Conservation (phyloP, 78 protist species). For the Trichosphaerium sp. region DNA sequence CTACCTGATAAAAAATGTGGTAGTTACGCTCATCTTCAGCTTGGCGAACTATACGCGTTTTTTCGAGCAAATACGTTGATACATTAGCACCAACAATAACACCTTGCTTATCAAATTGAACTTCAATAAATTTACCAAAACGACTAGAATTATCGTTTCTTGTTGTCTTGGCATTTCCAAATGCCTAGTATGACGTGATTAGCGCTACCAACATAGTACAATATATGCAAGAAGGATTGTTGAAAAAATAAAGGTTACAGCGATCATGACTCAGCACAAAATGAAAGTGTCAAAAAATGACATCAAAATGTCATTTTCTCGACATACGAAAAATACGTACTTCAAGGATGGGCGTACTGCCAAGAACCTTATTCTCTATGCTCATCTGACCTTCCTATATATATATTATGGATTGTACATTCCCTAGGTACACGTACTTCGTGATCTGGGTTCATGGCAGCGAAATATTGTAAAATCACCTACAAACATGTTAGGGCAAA, state of each 20-base stretch:
- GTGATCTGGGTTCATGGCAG: slow-evolving; percentile 6
- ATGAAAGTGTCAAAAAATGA: slow-evolving; percentile 8
- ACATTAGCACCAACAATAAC: slow-evolving; percentile 52
- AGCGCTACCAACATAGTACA: slow-evolving; percentile 13
- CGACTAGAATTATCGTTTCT: slow-evolving; percentile 30
- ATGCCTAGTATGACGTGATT: slow-evolving; percentile 61
- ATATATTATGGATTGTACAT: too few species aligned
- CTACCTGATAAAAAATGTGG: slow-evolving; percentile 76
- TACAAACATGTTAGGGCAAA: slow-evolving; percentile 57
- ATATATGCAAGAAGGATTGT: too few species aligned
- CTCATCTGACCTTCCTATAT: too few species aligned
- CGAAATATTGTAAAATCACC: slow-evolving; percentile 60
- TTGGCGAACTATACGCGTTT: slow-evolving; percentile 40
- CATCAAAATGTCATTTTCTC: too few species aligned
- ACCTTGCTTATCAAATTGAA: slow-evolving; percentile 42
- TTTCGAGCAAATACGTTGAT: slow-evolving; percentile 24
- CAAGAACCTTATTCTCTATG: too few species aligned
- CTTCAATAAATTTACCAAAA: slow-evolving; percentile 64
- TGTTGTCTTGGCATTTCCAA: slow-evolving; percentile 74
- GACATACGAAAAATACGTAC: too few species aligned
- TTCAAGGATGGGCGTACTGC: slow-evolving; percentile 2
- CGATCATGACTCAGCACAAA: too few species aligned
- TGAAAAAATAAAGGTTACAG: too few species aligned
- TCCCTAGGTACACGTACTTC: too few species aligned
- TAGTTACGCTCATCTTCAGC: slow-evolving; percentile 53